Percentiles rank a stretch among this genome's conserved stretches.
phyloP scores from a whole-genome alignment of 257 asterid species.

The Linderniella brevidens region DNA sequence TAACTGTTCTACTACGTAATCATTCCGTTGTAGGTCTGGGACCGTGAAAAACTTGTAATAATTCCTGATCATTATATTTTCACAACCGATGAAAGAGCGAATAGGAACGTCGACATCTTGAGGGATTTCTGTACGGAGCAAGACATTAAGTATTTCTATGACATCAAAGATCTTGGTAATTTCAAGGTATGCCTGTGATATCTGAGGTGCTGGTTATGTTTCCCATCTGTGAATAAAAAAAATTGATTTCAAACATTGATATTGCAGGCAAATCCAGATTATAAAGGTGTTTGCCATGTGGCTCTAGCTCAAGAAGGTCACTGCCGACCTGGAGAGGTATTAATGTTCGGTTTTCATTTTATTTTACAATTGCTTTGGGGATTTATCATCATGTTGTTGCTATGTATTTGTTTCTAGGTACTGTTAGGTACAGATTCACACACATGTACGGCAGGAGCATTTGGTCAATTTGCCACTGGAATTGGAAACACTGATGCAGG shows the following conservation, averaged over 20 bases:
- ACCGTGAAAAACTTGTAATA: slow-evolving; percentile 75
- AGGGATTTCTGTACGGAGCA: slow-evolving; percentile 88
- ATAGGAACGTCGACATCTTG: slow-evolving; percentile 87
- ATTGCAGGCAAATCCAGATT: slow-evolving; percentile 83
- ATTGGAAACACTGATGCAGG: slow-evolving; percentile 97
- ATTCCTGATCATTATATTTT: slow-evolving; percentile 94
- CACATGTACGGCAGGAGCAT: slow-evolving; percentile 97
- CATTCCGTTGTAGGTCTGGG: slow-evolving; percentile 51
- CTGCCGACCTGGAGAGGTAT: slow-evolving; percentile 96
- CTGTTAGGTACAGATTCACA: slow-evolving; percentile 87
- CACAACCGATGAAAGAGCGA: slow-evolving; percentile 88
- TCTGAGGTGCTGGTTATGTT: slow-evolving; percentile 2
- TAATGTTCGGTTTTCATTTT: neutral
- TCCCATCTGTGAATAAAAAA: slow-evolving; percentile 5
- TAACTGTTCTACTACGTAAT: neutral
- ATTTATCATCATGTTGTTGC: slow-evolving; percentile 1
- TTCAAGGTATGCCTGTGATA: slow-evolving; percentile 40
- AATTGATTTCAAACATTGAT: slow-evolving; percentile 2
- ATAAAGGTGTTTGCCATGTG: slow-evolving; percentile 95
- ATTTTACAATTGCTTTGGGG: neutral
- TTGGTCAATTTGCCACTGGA: slow-evolving; percentile 94
- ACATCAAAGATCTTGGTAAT: slow-evolving; percentile 77
- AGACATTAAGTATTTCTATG: slow-evolving; percentile 82
- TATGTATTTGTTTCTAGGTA: slow-evolving; percentile 30
- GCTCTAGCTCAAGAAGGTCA: slow-evolving; percentile 99